Conservation (phyloP, 495 filamentous ascomycete species). For the Daldinia concentrica region DNA sequence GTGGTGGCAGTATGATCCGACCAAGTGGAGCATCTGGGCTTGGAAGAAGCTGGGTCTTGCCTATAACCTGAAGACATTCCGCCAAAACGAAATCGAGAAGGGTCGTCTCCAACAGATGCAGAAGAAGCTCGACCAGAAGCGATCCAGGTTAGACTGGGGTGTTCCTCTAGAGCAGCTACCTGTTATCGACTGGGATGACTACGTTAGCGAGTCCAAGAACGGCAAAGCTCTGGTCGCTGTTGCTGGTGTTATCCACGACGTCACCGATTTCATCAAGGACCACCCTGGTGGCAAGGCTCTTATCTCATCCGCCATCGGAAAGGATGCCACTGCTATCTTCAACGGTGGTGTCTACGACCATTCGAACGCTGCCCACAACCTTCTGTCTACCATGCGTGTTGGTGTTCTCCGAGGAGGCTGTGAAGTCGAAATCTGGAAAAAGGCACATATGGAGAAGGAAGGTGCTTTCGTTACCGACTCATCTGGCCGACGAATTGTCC, state of each 20-base stretch:
- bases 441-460: slow-evolving; percentile 88
- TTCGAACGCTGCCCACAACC: slow-evolving; percentile 97
- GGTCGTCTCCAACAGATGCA: slow-evolving; percentile 95
- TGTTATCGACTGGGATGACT: slow-evolving; percentile 97
- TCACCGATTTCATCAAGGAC: slow-evolving; percentile 92
- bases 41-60: slow-evolving; percentile 95
- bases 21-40: slow-evolving; percentile 95
- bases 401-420: slow-evolving; percentile 96
- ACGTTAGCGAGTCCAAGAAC: slow-evolving; percentile 85
- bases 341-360: slow-evolving; percentile 99
- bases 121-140: slow-evolving; percentile 99
- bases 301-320: slow-evolving; percentile 91
- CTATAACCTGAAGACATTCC: slow-evolving; percentile 97
- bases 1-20: slow-evolving; percentile 99
- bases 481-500: slow-evolving; percentile 82
- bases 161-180: slow-evolving; percentile 91
- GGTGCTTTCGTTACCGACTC: slow-evolving; percentile 81
- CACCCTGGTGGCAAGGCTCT: slow-evolving; percentile 97
- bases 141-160: slow-evolving; percentile 92
- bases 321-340: slow-evolving; percentile 98
- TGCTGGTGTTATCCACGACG: slow-evolving; percentile 96
- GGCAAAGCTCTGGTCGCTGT: slow-evolving; percentile 88
- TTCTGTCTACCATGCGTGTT: slow-evolving; percentile 94
- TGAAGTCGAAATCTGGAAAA: slow-evolving; percentile 99
- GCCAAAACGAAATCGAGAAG: slow-evolving; percentile 98